Evolutionary conservation across 2,329 filamentous ascomycete genomes (phyloP).

Genomic region (Fusarium cicatricum): DNA sequence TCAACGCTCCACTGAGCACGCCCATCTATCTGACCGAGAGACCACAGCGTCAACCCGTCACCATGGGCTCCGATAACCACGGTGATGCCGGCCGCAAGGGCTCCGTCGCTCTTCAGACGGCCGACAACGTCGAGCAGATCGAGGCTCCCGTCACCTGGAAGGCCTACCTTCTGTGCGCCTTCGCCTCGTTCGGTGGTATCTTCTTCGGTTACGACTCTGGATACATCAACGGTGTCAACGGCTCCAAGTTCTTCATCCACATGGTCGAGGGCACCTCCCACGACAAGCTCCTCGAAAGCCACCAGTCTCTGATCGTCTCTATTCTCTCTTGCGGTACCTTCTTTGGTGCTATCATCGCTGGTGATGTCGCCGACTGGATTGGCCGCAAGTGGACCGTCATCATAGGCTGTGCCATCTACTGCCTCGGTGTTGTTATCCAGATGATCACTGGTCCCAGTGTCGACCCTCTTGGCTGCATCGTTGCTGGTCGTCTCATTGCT

Average conservation of each 20-base stretch:
- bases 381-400: constrained; percentile 79
- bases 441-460: constrained; percentile 35
- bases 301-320: constrained; percentile 70
- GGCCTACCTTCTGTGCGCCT: constrained; percentile 74
- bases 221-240: constrained; percentile 74
- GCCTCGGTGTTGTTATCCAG: constrained; percentile 64
- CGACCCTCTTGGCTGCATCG: constrained; percentile 31
- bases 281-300: constrained; percentile 48
- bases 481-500: constrained; percentile 35
- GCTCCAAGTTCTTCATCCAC: constrained; percentile 59
- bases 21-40: constrained; percentile 4
- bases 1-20: neutral
- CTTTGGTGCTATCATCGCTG: constrained; percentile 79
- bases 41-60: neutral
- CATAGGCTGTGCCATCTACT: constrained; percentile 75
- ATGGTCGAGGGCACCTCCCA: constrained; percentile 56
- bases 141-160: constrained; percentile 75
- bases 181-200: constrained; percentile 76
- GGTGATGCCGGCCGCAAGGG: constrained; percentile 33
- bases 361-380: constrained; percentile 78
- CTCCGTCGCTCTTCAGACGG: constrained; percentile 50
- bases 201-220: constrained; percentile 84
- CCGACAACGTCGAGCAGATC: constrained; percentile 64
- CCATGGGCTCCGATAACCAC: constrained; percentile 41
- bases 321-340: constrained; percentile 83